Conservation (phyloP, 2,329 filamentous ascomycete species). For the Claviceps purpurea region DNA sequence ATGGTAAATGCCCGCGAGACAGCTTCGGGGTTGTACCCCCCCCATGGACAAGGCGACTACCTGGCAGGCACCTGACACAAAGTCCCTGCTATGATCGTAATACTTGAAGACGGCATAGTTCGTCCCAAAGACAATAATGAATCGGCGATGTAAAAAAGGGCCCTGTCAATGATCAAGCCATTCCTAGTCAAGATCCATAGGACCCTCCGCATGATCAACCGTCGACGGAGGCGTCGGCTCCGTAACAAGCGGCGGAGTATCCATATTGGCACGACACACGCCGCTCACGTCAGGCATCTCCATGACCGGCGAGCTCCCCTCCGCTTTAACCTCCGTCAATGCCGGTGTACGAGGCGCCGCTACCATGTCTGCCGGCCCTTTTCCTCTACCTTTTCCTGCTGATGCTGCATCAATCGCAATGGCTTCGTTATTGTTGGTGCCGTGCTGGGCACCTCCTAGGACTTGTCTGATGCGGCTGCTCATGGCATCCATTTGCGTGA, state of each 20-base stretch:
- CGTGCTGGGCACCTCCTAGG: slow-evolving; percentile 19
- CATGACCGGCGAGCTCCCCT: slow-evolving; percentile 14
- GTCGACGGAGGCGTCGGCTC: slow-evolving; percentile 28
- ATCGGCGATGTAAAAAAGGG: neutral
- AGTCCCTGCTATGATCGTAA: too few species aligned
- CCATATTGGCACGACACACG: slow-evolving; percentile 16
- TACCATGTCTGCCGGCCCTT: neutral
- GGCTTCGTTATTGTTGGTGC: neutral
- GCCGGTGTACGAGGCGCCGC: slow-evolving; percentile 6
- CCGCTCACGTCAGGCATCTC: slow-evolving; percentile 10
- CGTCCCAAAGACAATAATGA: slow-evolving; percentile 1
- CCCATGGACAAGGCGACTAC: too few species aligned
- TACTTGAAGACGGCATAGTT: too few species aligned
- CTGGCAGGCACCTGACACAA: too few species aligned
- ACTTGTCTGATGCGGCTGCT: slow-evolving; percentile 26
- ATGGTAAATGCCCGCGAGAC: too few species aligned
- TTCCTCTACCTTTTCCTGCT: neutral
- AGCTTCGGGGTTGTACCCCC: too few species aligned
- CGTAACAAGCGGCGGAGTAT: slow-evolving; percentile 17
- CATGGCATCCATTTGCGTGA: slow-evolving; percentile 33
- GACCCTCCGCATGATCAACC: slow-evolving; percentile 23
- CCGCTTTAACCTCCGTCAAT: slow-evolving; percentile 10
- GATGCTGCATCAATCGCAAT: neutral
- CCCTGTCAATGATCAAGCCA: neutral
- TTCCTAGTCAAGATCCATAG: slow-evolving; percentile 27